A percentile compares a stretch with the other conserved stretches of the same genome.
phyloP scores from a whole-genome alignment of 2,329 filamentous ascomycete genomes.

The Penicillium sp. region DNA sequence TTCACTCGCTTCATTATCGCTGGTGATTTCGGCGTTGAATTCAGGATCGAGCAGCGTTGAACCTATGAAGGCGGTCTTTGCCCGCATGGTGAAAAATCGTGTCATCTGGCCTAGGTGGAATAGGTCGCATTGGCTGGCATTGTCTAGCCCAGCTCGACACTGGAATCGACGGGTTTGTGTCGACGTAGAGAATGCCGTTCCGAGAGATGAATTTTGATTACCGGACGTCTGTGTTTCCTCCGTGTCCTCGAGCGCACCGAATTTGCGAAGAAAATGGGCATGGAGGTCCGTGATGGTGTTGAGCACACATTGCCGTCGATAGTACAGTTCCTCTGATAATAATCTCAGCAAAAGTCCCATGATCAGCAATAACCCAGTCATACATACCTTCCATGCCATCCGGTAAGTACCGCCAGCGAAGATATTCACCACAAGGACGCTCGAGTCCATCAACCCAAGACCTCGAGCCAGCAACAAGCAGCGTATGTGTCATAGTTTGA shows the following conservation, averaged over 20 bases:
- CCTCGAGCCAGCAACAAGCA: constrained; percentile 36
- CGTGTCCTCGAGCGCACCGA: constrained; percentile 35
- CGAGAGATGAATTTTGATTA: constrained; percentile 5
- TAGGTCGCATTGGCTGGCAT: constrained; percentile 40
- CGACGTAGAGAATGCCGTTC: constrained; percentile 15
- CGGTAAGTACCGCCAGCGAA: constrained; percentile 36
- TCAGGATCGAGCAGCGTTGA: constrained; percentile 37
- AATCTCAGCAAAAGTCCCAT: too few species aligned
- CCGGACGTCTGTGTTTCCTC: constrained; percentile 13
- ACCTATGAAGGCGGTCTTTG: constrained; percentile 40
- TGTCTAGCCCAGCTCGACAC: constrained; percentile 39
- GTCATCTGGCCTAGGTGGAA: constrained; percentile 44
- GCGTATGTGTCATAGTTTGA: constrained; percentile 30
- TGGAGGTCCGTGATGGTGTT: constrained; percentile 42
- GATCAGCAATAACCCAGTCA: too few species aligned
- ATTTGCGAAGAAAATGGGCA: constrained; percentile 38
- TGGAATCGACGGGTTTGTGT: constrained; percentile 29
- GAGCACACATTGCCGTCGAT: constrained; percentile 38
- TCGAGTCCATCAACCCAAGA: constrained; percentile 33
- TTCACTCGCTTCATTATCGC: constrained; percentile 2
- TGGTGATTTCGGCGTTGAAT: constrained; percentile 14
- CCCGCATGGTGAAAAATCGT: constrained; percentile 39
- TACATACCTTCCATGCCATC: constrained; percentile 38
- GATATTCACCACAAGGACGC: constrained; percentile 14
- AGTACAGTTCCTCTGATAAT: constrained; percentile 44